Base-by-base conservation (phyloP, 208 protist genomes). In the Leishmania braziliensis region DNA sequence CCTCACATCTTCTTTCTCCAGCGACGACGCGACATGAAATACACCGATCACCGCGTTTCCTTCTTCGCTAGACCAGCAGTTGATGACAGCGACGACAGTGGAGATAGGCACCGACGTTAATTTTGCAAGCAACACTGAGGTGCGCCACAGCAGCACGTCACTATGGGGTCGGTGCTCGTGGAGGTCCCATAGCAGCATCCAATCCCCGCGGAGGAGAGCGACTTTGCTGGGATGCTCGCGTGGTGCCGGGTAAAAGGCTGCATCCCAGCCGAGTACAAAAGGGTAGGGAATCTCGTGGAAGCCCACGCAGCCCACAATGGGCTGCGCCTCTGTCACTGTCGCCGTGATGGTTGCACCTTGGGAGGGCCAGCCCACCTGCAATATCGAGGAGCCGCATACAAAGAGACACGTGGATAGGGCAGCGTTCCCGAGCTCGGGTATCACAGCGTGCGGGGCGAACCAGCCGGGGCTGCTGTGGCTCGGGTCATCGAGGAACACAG, bases 171-270 rank as follows among this genome's bases (percentile, higher is more conserved):
- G 39, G 2, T 88, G 88, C 2, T 65, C 43, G 0, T 75, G 39
- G 9, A 95, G 60, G 78, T 94, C 87, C 93, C 93, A 97, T 65
- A 87, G 71, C 39, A 97, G 75, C 79, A 92, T 69, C 43, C 78
- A 68, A 4, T 87, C 88, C 3, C 82, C 83, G n/a, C 84, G 66
- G 50, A 97, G 4, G 56, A 97, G 73, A 14, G 87, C 86, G 4
- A 97, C 88, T 10, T 81, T 79, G 51, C 84, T 51, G 0, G 84
- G 84, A 39, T 84, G 72, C 5, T 60, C 29, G 2, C n/a, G 54
- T 26, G 78, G 75, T 33, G 88, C 81, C 16, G 89, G 86, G 72
- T 97, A 95, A 72, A 97, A 95, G 2, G 77, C 86, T 16, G 91
- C 86, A 60, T 95, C 86, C 78, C 94, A 87, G 20, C 93, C 93